phyloP scores from a whole-genome alignment of 2,329 filamentous ascomycete genomes.

The Cladosporium colombiae region DNA sequence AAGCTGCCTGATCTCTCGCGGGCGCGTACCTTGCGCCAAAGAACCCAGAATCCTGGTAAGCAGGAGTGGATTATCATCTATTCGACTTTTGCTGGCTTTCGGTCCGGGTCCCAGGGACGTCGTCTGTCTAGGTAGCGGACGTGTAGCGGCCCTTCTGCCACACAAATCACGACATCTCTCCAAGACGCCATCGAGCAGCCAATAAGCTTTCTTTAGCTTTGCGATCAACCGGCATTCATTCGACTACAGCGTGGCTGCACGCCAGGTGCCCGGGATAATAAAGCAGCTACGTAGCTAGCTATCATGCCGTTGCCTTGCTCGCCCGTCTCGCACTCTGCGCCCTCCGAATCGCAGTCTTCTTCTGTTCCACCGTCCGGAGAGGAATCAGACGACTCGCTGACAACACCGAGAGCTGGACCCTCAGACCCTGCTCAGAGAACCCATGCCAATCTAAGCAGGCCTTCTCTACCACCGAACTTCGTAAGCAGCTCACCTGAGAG shows the following conservation, averaged over 20 bases:
- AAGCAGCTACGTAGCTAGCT: conserved; percentile 6
- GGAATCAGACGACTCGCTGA: conserved; percentile 36
- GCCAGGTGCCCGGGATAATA: conserved; percentile 1
- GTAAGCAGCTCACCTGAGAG: conserved; percentile 9
- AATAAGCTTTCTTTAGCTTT: conserved; percentile 15
- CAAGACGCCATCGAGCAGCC: conserved; percentile 20
- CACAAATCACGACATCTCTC: conserved; percentile 12
- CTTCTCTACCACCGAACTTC: conserved; percentile 24
- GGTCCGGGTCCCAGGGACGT: neutral
- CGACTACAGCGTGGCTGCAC: conserved; percentile 1
- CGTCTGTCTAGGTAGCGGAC: conserved; percentile 24
- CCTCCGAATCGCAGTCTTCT: conserved; percentile 30
- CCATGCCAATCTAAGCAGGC: conserved; percentile 31
- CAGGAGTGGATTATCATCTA: neutral
- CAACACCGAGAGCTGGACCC: conserved; percentile 38
- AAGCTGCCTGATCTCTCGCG: neutral
- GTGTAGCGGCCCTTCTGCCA: conserved; percentile 23
- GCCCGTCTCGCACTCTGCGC: conserved; percentile 36
- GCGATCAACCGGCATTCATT: conserved; percentile 11
- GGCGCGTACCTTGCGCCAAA: neutral
- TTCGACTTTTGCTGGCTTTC: neutral
- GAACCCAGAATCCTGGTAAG: neutral
- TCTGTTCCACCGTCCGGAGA: conserved; percentile 24
- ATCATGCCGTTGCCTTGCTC: conserved; percentile 35
- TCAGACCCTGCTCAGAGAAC: conserved; percentile 34